Evolutionary conservation across 371 early-diverging fungal genomes (phyloP), one percentile per base, ranked within the genome.

Genomic region (Apophysomyces elegans): DNA sequence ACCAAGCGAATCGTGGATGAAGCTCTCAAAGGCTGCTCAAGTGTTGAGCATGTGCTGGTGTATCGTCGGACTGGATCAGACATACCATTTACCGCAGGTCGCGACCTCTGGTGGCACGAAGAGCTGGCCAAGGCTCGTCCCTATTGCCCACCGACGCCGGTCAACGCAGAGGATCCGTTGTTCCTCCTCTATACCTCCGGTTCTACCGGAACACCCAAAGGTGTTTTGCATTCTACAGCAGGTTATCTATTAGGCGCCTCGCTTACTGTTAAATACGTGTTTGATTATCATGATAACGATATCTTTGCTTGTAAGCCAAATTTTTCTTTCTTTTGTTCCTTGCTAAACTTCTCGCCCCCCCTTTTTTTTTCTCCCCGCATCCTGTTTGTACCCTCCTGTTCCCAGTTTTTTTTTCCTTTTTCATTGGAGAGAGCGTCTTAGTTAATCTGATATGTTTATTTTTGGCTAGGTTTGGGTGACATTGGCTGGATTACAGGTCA

Each of bases 111-210:
- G 92, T 95, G 93, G 93, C 90, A 93, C 68, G 95, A 94, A 11
- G 94, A 90, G 58, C 73, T 91, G 59, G 83, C 75, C 35, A 84
- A 88, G 59, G 89, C 93, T 63, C 84, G 91, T 54, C 84, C 89
- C 37, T 94, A 93, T 77, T 91, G 93, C 73, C 86, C 93, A 37
- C 90, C 92, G 56, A 92, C 89, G 45, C 78, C 85, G 16, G 91
- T 98, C 79, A 81, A 88, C 65, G 75, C 96, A n/a, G 99, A 98
- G 75, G 96, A 99, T 74, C 96, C 97, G 13, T 81, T 99, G 21
- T 99, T 98, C 84, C 86, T 98, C 70, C 85, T 99, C 36, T 99
- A 99, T 84, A 99, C 99, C 18, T 93, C 93, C 50, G 98, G 96
- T 4, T 92, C 93, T 37, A 96, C 96, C 13, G 97, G 99, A 36